Conservation (phyloP, 129 eudicot genomes). For the Tagetes patula region DNA sequence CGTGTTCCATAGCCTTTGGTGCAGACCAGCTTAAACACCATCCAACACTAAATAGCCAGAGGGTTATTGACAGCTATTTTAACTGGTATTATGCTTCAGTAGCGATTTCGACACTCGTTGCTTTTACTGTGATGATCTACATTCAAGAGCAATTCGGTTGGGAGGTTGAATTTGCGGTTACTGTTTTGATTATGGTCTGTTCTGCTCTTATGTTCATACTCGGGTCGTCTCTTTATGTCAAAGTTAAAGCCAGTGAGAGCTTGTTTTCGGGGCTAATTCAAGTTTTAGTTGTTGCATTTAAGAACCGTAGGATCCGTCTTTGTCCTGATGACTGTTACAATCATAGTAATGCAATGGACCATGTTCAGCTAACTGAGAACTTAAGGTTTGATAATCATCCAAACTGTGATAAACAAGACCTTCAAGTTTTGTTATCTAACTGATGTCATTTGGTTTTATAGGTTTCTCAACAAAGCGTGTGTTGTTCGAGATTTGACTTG, state of each 20-base stretch:
- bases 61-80: conserved; percentile 46
- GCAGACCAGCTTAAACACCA: conserved; percentile 51
- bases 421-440: background rate
- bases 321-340: conserved; percentile 26
- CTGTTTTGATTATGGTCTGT: conserved; percentile 44
- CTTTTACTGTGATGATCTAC: conserved; percentile 49
- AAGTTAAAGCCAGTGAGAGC: conserved; percentile 32
- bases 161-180: conserved; percentile 51
- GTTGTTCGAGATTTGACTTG: conserved; percentile 31
- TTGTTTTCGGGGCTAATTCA: conserved; percentile 38
- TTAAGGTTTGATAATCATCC: conserved; percentile 31
- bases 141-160: conserved; percentile 56
- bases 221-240: conserved; percentile 45
- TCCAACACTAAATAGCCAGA: conserved; percentile 32
- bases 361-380: conserved; percentile 29
- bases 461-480: conserved; percentile 81
- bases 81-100: conserved; percentile 58
- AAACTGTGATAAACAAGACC: background rate
- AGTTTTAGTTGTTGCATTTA: conserved; percentile 43
- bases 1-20: conserved; percentile 68
- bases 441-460: conserved; percentile 11
- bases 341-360: conserved; percentile 24
- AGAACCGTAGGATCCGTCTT: conserved; percentile 33
- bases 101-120: conserved; percentile 26
- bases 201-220: conserved; percentile 39